Conservation (phyloP, 768 basidiomycete genomes). For the Naematelia aurantialba region DNA sequence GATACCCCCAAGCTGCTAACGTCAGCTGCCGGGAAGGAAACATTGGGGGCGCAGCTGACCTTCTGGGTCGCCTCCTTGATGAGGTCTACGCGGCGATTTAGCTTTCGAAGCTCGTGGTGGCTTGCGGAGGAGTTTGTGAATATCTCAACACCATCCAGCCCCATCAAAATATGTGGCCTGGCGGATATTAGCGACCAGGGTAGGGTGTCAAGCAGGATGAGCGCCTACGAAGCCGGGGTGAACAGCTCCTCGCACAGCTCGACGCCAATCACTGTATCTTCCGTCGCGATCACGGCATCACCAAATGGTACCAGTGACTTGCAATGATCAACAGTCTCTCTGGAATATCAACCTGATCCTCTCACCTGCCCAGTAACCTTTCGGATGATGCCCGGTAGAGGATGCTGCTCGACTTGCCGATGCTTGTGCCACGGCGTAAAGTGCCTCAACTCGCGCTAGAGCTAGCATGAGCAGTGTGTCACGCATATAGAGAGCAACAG, state of each 20-base stretch:
- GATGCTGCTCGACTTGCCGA: constrained; percentile 84
- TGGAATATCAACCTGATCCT: constrained; percentile 3
- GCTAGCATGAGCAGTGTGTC: constrained; percentile 2
- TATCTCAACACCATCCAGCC: constrained; percentile 96
- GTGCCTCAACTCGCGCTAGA: constrained; percentile 53
- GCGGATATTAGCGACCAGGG: constrained; percentile 5
- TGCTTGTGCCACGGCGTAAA: constrained; percentile 96
- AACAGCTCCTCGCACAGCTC: constrained; percentile 98
- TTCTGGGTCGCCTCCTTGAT: constrained; percentile 97
- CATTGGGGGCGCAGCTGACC: constrained; percentile 52
- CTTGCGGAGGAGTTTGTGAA: constrained; percentile 98
- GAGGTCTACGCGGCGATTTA: constrained; percentile 82
- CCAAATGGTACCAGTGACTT: constrained; percentile 91
- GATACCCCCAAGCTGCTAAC: constrained; percentile 79
- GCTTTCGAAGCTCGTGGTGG: constrained; percentile 96
- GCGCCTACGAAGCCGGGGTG: constrained; percentile 79
- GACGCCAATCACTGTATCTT: constrained; percentile 93
- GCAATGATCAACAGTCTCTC: background rate
- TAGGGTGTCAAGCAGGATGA: background rate
- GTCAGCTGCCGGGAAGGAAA: background rate
- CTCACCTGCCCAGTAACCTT: constrained; percentile 80
- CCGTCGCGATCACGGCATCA: constrained; percentile 86
- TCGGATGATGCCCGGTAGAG: constrained; percentile 82
- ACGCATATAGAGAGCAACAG: constrained; percentile 57
- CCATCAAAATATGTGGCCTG: constrained; percentile 97